Evolutionary conservation across 257 asterid species (phyloP).

Genomic region (Nicotiana otophora): DNA sequence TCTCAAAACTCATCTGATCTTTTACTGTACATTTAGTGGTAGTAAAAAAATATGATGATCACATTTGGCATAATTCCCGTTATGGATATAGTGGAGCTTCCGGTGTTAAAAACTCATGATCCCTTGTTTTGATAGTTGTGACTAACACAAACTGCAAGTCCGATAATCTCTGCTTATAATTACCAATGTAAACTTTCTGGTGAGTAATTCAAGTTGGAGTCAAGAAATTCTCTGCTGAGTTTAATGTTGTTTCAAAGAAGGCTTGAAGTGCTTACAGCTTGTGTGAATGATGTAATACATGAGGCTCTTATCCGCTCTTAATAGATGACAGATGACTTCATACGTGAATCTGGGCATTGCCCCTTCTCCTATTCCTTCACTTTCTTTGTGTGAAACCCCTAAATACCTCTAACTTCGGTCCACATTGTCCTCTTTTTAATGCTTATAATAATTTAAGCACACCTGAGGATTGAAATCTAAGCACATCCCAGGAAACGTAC

Average conservation of each 20-base stretch:
- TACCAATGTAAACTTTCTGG: not conserved
- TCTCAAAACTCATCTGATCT: not conserved
- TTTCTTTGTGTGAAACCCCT: not conserved
- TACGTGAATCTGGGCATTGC: not conserved
- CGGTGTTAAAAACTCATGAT: not conserved
- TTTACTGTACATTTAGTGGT: not conserved
- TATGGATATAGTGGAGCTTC: not conserved
- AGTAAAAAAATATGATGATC: not conserved
- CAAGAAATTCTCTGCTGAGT: not conserved
- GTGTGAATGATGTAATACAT: not conserved
- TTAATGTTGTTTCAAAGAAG: not conserved
- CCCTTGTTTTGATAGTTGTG: not conserved
- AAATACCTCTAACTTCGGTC: not conserved
- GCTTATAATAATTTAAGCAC: not conserved
- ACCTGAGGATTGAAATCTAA: not conserved
- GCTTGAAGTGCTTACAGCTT: not conserved
- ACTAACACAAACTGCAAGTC: not conserved
- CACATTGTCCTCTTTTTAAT: not conserved
- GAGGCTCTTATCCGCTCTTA: not conserved
- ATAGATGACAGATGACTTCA: not conserved
- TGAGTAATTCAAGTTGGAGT: not conserved
- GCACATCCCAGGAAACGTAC: not conserved
- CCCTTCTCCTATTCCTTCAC: not conserved
- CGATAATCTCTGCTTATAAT: not conserved
- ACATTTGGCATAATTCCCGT: not conserved